A percentile compares a stretch with the other conserved stretches of the same genome.
Conservation (phyloP, 345 rosid species). For the Aethionema arabicum region DNA sequence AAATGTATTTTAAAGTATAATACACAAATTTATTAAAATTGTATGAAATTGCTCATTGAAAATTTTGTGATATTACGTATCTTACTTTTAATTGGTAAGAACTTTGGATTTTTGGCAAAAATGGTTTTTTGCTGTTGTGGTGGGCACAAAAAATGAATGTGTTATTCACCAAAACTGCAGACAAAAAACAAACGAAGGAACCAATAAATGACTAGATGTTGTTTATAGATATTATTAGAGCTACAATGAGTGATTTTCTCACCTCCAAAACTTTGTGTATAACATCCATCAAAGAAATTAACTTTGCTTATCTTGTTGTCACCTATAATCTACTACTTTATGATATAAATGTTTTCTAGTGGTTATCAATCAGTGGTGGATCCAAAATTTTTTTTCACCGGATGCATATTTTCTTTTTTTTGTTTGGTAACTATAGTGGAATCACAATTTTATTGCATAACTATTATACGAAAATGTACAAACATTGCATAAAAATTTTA, state of each 20-base stretch:
- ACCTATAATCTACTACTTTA: constrained; percentile 9
- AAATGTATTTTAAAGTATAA: too few relatives aligned
- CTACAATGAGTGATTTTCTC: constrained; percentile 18
- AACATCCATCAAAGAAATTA: constrained; percentile 20
- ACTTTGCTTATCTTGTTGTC: constrained; percentile 17
- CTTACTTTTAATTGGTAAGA: too few relatives aligned
- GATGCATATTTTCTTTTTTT: too few relatives aligned
- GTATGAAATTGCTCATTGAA: too few relatives aligned
- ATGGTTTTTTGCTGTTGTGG: neutral
- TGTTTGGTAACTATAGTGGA: too few relatives aligned
- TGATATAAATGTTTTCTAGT: constrained; percentile 10
- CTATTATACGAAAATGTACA: too few relatives aligned
- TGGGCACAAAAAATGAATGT: neutral
- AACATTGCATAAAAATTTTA: too few relatives aligned
- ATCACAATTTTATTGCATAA: too few relatives aligned
- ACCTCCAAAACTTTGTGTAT: constrained; percentile 31
- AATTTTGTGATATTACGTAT: too few relatives aligned
- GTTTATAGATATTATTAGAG: constrained; percentile 27
- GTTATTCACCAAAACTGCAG: neutral
- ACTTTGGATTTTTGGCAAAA: neutral
- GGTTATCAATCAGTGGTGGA: too few relatives aligned
- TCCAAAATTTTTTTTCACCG: too few relatives aligned
- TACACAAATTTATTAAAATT: too few relatives aligned
- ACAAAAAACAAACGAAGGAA: neutral
- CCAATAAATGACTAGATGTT: constrained; percentile 5